These are phyloP conservation scores for sorghum (Sorghum bicolor) DNA, from an alignment of 176 grass and related monocot species.

Conservation along the genomic window Sorghum_bicolor_NCBIv3 NC_012870.2:72576501-72577000, in stretches of 20 bases:
- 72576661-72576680: neutral
- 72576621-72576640: neutral
- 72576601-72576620: neutral
- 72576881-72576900: slow-evolving; percentile 35
- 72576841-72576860: slow-evolving; percentile 1
- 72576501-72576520: neutral
- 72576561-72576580: neutral
- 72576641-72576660: neutral
- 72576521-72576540: neutral
- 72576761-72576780: slow-evolving; percentile 67
- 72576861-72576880: slow-evolving; percentile 64
- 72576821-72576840: neutral
- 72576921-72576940: slow-evolving; percentile 75
- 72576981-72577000: neutral
- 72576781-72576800: slow-evolving; percentile 91
- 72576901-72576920: slow-evolving; percentile 44
- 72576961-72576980: slow-evolving; percentile 74
- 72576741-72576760: slow-evolving; percentile 61
- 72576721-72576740: slow-evolving; percentile 47
- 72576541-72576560: neutral
- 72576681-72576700: neutral
- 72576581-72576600: neutral
- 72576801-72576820: slow-evolving; percentile 59
- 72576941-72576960: slow-evolving; percentile 83
- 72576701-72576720: neutral